These are phyloP conservation scores for Pleurostoma richardsiae DNA, from an alignment of 2,329 filamentous ascomycete species.

Conservation along the genomic window DNA sequence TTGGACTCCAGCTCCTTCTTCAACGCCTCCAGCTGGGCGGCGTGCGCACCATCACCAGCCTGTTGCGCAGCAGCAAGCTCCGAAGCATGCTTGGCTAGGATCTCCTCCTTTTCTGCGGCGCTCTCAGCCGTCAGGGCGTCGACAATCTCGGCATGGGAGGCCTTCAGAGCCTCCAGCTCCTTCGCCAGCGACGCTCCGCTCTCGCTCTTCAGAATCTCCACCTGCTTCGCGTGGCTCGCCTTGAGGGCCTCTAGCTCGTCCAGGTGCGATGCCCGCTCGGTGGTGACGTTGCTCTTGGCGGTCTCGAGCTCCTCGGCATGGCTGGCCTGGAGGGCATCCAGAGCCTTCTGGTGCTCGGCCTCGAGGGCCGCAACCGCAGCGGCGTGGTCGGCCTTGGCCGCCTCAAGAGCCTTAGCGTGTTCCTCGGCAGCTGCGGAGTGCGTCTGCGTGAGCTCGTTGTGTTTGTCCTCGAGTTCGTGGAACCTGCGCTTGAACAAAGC, in stretches of 20 bases:
- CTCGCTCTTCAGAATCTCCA: conserved; percentile 37
- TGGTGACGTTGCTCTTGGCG: conserved; percentile 46
- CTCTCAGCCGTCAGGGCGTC: conserved; percentile 35
- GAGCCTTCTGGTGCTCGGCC: conserved; percentile 44
- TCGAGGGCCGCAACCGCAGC: conserved; percentile 41
- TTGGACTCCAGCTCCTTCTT: conserved; percentile 16
- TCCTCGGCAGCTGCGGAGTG: conserved; percentile 27
- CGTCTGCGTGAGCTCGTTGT: conserved; percentile 38
- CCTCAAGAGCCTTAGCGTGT: conserved; percentile 36
- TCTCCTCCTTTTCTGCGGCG: conserved; percentile 29
- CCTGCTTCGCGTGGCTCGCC: conserved; percentile 45
- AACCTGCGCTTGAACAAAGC: conserved; percentile 61
- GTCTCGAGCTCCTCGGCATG: conserved; percentile 55
- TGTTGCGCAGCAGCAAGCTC: conserved; percentile 19
- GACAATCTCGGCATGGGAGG: conserved; percentile 36
- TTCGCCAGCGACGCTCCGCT: conserved; percentile 30
- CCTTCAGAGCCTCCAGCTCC: conserved; percentile 36
- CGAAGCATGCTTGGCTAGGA: conserved; percentile 25
- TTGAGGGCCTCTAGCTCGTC: conserved; percentile 50
- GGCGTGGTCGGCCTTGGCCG: conserved; percentile 36
- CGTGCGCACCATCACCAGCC: conserved; percentile 16
- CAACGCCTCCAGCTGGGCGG: conserved; percentile 15
- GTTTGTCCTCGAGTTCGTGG: conserved; percentile 52
- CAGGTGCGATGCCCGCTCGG: conserved; percentile 42
- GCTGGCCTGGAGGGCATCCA: conserved; percentile 50